Conservation (phyloP, 192 early-diverging fungal species). For the Endogone sp. region DNA sequence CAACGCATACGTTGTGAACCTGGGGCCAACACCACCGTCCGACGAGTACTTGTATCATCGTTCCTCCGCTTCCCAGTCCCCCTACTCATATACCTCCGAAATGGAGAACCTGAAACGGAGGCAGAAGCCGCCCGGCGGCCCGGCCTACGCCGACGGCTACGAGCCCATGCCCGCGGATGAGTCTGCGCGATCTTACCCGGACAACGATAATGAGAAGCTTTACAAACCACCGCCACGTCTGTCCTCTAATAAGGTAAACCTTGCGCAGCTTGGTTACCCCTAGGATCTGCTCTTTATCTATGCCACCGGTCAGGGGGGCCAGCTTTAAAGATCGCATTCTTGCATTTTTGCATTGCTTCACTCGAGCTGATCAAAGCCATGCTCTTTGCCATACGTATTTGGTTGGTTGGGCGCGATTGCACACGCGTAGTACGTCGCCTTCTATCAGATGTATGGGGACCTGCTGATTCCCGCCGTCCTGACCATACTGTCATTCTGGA, state of each 20-base stretch:
- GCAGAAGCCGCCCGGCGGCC: slow-evolving; percentile 12
- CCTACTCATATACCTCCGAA: not conserved
- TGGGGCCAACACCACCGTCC: not conserved
- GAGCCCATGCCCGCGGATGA: not conserved
- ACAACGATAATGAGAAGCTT: slow-evolving; percentile 9
- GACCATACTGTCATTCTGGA: slow-evolving; percentile 61
- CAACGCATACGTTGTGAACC: not conserved
- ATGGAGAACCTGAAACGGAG: slow-evolving; percentile 26
- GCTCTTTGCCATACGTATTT: no score
- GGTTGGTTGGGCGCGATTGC: no score
- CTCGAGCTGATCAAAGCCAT: no score
- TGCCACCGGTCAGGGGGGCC: no score
- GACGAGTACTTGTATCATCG: not conserved
- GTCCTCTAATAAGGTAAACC: slow-evolving; percentile 44
- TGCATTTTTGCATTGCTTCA: no score
- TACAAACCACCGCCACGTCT: slow-evolving; percentile 21
- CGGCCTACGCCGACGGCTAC: slow-evolving; percentile 3
- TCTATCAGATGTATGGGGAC: slow-evolving; percentile 45
- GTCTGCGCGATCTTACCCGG: not conserved
- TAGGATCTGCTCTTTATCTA: no score
- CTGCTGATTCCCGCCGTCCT: slow-evolving; percentile 44
- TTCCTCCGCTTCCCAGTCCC: not conserved
- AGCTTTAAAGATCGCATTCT: no score
- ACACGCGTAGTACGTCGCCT: slow-evolving; percentile 29
- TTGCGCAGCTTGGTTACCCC: no score